phyloP scores from a whole-genome alignment of 306 rosid species.

The Abrus precatorius region DNA sequence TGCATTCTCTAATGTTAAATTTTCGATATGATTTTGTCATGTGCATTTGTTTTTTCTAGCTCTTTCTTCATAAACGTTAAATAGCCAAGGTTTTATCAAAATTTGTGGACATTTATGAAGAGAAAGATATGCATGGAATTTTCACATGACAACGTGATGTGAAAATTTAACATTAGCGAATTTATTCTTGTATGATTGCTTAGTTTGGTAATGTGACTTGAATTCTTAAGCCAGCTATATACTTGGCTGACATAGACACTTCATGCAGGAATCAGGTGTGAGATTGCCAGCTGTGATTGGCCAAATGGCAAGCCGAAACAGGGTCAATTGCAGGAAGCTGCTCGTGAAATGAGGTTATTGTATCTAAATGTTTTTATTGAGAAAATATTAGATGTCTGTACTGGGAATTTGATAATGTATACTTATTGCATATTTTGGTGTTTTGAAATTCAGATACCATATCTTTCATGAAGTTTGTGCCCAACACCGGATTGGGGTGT shows the following conservation, averaged over 20 bases:
- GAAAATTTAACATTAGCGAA: background rate
- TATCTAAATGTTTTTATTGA: background rate
- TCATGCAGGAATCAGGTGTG: constrained; percentile 78
- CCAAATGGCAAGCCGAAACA: constrained; percentile 80
- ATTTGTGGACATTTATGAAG: background rate
- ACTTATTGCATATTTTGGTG: constrained; percentile 27
- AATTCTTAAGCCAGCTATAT: constrained; percentile 26
- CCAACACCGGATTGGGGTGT: constrained; percentile 67
- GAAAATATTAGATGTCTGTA: background rate
- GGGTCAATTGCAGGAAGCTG: constrained; percentile 96
- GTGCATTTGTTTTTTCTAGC: background rate
- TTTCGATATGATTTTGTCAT: background rate
- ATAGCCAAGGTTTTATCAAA: background rate
- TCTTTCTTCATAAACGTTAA: background rate
- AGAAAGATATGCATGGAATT: background rate
- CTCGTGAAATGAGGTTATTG: constrained; percentile 87
- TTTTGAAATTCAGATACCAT: constrained; percentile 68
- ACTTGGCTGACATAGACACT: constrained; percentile 40
- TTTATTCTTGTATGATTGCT: constrained; percentile 18
- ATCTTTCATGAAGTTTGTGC: constrained; percentile 78
- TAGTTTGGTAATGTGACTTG: constrained; percentile 24
- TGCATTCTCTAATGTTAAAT: background rate
- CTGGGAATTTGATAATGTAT: constrained; percentile 33
- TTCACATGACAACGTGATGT: background rate
- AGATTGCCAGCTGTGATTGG: constrained; percentile 84